These are phyloP conservation scores for Barnettozyma sucrosica DNA, from an alignment of 805 yeast genomes.

Conservation along the genomic window DNA sequence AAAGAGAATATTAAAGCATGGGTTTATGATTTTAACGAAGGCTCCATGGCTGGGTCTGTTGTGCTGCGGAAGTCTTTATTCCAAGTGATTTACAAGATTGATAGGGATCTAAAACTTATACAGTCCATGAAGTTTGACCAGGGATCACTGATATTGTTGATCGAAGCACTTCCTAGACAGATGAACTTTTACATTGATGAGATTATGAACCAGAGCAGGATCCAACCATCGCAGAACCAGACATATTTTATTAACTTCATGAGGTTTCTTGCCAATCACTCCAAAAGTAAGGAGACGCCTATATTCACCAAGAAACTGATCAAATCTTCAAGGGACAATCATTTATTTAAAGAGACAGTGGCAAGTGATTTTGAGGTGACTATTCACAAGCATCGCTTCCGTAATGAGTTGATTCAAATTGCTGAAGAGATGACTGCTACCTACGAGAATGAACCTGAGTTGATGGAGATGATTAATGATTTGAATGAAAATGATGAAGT, in stretches of 20 bases:
- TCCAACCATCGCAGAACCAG: conserved; percentile 5
- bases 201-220: background rate
- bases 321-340: conserved; percentile 6
- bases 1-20: conserved; percentile 2
- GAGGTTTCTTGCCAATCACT: background rate
- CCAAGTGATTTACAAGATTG: conserved; percentile 7
- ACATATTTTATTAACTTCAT: background rate
- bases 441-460: background rate
- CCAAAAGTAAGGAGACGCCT: background rate
- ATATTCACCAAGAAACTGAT: conserved; percentile 2
- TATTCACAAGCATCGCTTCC: conserved; percentile 5
- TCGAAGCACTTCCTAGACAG: conserved; percentile 6
- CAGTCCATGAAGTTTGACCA: background rate
- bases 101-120: conserved; percentile 2
- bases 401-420: conserved; percentile 3
- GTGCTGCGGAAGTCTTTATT: conserved; percentile 8
- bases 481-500: conserved; percentile 2
- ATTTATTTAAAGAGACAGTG: background rate
- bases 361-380: conserved; percentile 1
- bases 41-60: background rate
- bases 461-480: background rate
- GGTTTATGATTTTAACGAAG: conserved; percentile 1
- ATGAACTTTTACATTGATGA: background rate
- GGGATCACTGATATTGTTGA: background rate
- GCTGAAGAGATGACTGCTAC: background rate